A percentile compares a stretch with the other conserved stretches of the same genome.
phyloP scores from a whole-genome alignment of 305 asterid genomes.

The Striga hermonthica region DNA sequence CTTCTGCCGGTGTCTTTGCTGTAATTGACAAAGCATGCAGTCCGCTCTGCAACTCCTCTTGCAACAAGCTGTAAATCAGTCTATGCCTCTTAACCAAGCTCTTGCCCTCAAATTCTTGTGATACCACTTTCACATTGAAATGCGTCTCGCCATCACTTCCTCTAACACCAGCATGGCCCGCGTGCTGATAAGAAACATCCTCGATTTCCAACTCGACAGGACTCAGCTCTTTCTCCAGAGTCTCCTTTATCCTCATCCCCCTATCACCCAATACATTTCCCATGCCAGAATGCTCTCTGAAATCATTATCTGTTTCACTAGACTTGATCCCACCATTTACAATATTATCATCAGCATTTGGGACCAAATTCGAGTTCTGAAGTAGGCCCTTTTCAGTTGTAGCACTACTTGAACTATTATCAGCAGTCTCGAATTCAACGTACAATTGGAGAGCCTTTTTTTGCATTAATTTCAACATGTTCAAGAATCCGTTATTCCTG shows the following conservation, averaged over 20 bases:
- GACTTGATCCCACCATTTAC: too few relatives aligned
- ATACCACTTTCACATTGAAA: slow-evolving; percentile 37
- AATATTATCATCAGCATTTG: too few relatives aligned
- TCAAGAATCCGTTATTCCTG: slow-evolving; percentile 81
- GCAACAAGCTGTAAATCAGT: too few relatives aligned
- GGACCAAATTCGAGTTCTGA: too few relatives aligned
- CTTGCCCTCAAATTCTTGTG: slow-evolving; percentile 29
- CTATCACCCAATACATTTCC: slow-evolving; percentile 48
- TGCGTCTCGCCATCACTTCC: slow-evolving; percentile 74
- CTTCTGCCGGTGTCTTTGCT: too few relatives aligned
- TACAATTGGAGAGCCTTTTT: slow-evolving; percentile 67
- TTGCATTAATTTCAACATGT: slow-evolving; percentile 78
- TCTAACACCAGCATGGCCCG: slow-evolving; percentile 66
- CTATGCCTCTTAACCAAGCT: too few relatives aligned
- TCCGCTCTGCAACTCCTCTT: too few relatives aligned
- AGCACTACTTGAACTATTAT: too few relatives aligned
- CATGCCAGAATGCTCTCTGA: slow-evolving; percentile 25
- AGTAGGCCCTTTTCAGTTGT: too few relatives aligned
- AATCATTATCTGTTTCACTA: slow-evolving; percentile 27
- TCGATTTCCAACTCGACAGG: slow-evolving; percentile 57
- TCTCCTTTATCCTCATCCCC: slow-evolving; percentile 61
- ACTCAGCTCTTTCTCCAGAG: slow-evolving; percentile 43
- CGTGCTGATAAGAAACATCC: slow-evolving; percentile 72
- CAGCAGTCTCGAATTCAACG: neutral
- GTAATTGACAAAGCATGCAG: too few relatives aligned